A percentile compares a stretch with the other conserved stretches of the same genome.
phyloP scores from a whole-genome alignment of 2,329 filamentous ascomycete species.

The Penicillium capsulatum region DNA sequence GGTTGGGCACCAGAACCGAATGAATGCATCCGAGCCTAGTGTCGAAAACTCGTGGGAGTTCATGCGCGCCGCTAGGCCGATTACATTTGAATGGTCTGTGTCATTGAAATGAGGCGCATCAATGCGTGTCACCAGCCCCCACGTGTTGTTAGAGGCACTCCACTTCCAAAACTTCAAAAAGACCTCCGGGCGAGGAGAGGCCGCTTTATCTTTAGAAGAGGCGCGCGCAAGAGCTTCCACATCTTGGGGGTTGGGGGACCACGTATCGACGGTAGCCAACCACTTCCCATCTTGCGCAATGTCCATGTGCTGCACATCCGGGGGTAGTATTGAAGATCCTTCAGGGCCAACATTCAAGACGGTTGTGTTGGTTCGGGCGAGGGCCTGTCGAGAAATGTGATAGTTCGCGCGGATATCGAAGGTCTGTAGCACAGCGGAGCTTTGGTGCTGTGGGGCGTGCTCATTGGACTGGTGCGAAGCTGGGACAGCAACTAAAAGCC shows the following conservation, averaged over 20 bases:
- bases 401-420: slow-evolving; percentile 77
- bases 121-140: slow-evolving; percentile 76
- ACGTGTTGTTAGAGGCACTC: slow-evolving; percentile 53
- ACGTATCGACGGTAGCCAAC: slow-evolving; percentile 89
- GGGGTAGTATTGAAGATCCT: slow-evolving; percentile 68
- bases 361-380: slow-evolving; percentile 83
- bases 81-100: slow-evolving; percentile 53
- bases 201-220: slow-evolving; percentile 41
- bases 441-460: slow-evolving; percentile 43
- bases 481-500: slow-evolving; percentile 64
- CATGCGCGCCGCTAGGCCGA: slow-evolving; percentile 70
- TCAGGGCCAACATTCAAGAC: slow-evolving; percentile 71
- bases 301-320: slow-evolving; percentile 68
- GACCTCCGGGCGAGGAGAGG: slow-evolving; percentile 53
- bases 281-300: slow-evolving; percentile 79
- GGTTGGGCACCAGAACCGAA: slow-evolving; percentile 78
- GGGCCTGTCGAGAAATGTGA: slow-evolving; percentile 78
- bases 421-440: slow-evolving; percentile 65
- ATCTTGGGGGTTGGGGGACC: slow-evolving; percentile 71
- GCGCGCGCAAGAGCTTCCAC: slow-evolving; percentile 52
- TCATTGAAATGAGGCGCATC: slow-evolving; percentile 72
- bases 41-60: slow-evolving; percentile 71
- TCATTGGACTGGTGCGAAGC: slow-evolving; percentile 45
- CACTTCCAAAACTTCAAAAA: slow-evolving; percentile 88
- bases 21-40: slow-evolving; percentile 71